Evolutionary conservation across 805 yeast species (phyloP), one percentile per base, ranked within the genome.

Genomic region (Zygosaccharomyces gambellarensis): DNA sequence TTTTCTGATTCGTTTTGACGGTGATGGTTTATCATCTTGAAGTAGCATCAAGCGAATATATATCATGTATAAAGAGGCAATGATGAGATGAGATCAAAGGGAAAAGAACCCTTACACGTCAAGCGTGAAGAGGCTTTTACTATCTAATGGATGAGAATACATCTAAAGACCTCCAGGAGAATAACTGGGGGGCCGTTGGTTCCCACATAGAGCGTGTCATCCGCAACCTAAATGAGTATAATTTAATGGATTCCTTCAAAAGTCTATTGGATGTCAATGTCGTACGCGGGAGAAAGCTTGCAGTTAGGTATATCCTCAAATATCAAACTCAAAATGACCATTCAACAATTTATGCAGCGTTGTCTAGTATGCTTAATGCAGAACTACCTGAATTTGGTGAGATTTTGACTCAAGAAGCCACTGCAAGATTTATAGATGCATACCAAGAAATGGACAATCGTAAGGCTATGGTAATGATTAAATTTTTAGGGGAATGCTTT

Each of bases 381-480:
- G 79, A 83, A 55, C 63, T 87, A 3, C 94, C 95, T 0, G 77
- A 77, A 31, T 67, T 87, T 14, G 96, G 95, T 2, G 76, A 76
- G 48, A 62, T 83, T 4, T 53, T 86, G 29, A 62, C 75, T 0
- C 60, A 73, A 7, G 71, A 94, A 51, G 64, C 83, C 25, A 69
- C 85, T 1, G 57, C 81, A 3, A 81, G 75, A 49, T 87, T 87
- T 65, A 75, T 82, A 40, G 72, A 74, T 53, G 75, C 76, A 0
- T 83, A 71, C 63, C 70, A 72, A 55, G 60, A 71, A 21, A 74
- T 77, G 49, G 76, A 81, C 56, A 75, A 74, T 50, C 53, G 59
- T 0, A 54, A 63, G 4, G 77, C 84, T 44, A 60, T 72, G 5
- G 65, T 77, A 5, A 61, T 78, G 21, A 63, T 75, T 0, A 53